Conservation (phyloP, 176 grass and related monocot genomes). For the Miscanthus lutarioriparius region DNA sequence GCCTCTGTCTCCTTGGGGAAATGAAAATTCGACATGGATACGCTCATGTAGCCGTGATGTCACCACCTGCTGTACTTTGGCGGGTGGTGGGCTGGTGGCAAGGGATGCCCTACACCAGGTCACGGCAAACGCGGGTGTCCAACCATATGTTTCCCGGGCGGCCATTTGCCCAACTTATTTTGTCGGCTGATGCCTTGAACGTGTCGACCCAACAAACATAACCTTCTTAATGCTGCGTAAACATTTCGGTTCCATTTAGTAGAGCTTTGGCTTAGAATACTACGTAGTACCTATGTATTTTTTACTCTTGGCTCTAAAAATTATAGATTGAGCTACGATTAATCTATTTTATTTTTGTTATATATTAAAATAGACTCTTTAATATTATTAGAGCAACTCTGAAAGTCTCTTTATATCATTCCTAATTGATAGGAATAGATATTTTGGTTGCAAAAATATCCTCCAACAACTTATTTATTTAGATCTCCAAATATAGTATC, state of each 20-base stretch:
- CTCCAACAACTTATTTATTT: no score
- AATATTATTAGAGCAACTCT: background rate
- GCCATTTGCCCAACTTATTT: background rate
- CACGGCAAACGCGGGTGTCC: conserved; percentile 25
- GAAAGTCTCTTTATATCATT: no score
- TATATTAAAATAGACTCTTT: background rate
- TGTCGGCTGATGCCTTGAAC: background rate
- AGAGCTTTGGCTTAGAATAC: background rate
- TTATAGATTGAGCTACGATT: background rate
- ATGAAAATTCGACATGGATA: conserved; percentile 35
- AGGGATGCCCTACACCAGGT: background rate
- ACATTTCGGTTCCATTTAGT: background rate
- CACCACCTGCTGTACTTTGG: background rate
- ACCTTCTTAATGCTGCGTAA: background rate
- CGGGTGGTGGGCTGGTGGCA: background rate
- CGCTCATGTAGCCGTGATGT: conserved; percentile 12
- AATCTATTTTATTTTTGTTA: background rate
- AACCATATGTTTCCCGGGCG: conserved; percentile 12
- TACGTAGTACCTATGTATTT: background rate
- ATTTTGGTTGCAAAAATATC: no score
- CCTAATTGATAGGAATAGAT: no score
- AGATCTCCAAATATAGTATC: no score
- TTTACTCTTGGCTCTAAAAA: background rate
- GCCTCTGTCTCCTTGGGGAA: conserved; percentile 25
- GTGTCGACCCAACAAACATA: conserved; percentile 29